phyloP scores from a whole-genome alignment of 371 early-diverging fungal genomes.

The Nematocida homosporus region DNA sequence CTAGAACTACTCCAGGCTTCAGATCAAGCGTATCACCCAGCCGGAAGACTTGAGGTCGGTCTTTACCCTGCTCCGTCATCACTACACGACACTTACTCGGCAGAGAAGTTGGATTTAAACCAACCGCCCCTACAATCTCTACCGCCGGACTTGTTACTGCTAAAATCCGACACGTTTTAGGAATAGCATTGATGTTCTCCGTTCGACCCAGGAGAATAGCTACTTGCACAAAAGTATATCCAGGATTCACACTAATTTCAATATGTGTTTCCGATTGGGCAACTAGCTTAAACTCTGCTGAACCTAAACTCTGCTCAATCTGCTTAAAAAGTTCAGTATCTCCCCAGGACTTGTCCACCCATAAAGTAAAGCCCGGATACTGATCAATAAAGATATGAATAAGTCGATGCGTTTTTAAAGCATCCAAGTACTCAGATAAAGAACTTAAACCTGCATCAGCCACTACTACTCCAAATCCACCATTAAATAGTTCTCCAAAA shows the following conservation, averaged over 20 bases:
- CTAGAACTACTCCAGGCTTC: conserved; percentile 13
- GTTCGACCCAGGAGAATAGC: conserved; percentile 15
- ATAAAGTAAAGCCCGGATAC: not conserved
- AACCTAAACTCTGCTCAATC: not conserved
- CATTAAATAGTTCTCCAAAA: conserved; percentile 35
- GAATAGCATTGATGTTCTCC: conserved; percentile 31
- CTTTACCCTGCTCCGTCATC: conserved; percentile 2
- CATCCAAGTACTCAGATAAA: conserved; percentile 36
- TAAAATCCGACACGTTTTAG: too few species aligned
- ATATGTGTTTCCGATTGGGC: not conserved
- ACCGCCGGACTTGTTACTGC: too few species aligned
- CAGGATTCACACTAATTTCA: not conserved
- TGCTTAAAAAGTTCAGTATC: not conserved
- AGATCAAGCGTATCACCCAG: not conserved
- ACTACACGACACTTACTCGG: conserved; percentile 10
- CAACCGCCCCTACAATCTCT: too few species aligned
- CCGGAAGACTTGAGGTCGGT: not conserved
- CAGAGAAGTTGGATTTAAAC: not conserved
- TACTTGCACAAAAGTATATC: not conserved
- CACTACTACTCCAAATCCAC: conserved; percentile 14
- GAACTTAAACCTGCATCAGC: conserved; percentile 22
- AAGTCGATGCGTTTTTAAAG: conserved; percentile 10
- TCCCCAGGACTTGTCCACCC: not conserved
- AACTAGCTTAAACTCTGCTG: conserved; percentile 11
- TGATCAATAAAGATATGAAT: not conserved